Evolutionary conservation across 2,329 filamentous ascomycete species (phyloP).

Genomic region (Cladosporium sp.): DNA sequence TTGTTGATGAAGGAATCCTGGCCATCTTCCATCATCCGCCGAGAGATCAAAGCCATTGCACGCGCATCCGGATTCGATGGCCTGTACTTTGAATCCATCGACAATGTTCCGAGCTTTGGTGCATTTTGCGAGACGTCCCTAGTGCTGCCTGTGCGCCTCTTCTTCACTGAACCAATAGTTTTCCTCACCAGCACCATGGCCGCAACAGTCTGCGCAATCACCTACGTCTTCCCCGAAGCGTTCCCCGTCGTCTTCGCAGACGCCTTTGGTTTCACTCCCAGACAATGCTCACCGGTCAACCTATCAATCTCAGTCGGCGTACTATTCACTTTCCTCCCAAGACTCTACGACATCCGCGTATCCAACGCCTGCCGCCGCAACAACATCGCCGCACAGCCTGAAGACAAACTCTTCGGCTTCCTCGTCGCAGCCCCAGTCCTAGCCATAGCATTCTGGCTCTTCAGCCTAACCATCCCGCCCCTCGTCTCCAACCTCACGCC

Average conservation of each 20-base stretch:
- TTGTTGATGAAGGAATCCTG: slow-evolving; percentile 46
- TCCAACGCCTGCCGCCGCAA: slow-evolving; percentile 23
- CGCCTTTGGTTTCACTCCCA: slow-evolving; percentile 33
- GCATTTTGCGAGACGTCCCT: slow-evolving; percentile 42
- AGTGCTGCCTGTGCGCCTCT: slow-evolving; percentile 43
- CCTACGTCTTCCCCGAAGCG: slow-evolving; percentile 52
- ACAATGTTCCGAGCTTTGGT: slow-evolving; percentile 37
- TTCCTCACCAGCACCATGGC: slow-evolving; percentile 46
- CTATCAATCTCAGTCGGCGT: slow-evolving; percentile 62
- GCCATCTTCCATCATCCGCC: slow-evolving; percentile 45
- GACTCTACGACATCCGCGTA: slow-evolving; percentile 44
- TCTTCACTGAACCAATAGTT: slow-evolving; percentile 51
- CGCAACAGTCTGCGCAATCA: slow-evolving; percentile 46
- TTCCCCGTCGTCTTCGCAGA: slow-evolving; percentile 42
- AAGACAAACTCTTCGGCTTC: slow-evolving; percentile 52
- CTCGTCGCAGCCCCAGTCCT: slow-evolving; percentile 47
- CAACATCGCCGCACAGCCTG: slow-evolving; percentile 36
- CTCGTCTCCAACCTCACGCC: slow-evolving; percentile 30
- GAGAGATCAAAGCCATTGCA: slow-evolving; percentile 36
- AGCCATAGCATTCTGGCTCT: slow-evolving; percentile 47
- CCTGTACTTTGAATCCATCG: slow-evolving; percentile 40
- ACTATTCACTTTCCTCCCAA: slow-evolving; percentile 44
- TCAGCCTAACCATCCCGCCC: slow-evolving; percentile 51
- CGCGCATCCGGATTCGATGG: slow-evolving; percentile 28
- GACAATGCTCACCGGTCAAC: slow-evolving; percentile 54